phyloP scores from a whole-genome alignment of 2,329 filamentous ascomycete genomes.

The Trichoderma atroviride region DNA sequence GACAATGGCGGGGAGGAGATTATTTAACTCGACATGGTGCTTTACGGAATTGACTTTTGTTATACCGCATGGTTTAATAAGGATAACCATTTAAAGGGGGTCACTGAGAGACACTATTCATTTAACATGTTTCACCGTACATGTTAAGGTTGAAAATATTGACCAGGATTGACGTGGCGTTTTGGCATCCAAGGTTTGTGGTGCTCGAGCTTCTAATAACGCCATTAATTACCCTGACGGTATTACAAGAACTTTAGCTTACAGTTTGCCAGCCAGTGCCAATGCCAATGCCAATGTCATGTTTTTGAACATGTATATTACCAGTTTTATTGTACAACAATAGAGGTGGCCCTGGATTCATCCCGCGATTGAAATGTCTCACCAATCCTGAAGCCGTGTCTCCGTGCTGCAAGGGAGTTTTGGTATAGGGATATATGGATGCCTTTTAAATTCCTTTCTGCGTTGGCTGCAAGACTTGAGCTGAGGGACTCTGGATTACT shows the following conservation, averaged over 20 bases:
- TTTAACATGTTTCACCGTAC: neutral
- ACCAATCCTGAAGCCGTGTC: neutral
- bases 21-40: neutral
- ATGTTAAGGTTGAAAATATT: neutral
- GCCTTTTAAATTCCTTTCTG: no score
- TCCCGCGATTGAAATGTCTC: slow-evolving; percentile 6
- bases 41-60: no score
- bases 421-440: no score
- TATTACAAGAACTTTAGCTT: neutral
- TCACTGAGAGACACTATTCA: neutral
- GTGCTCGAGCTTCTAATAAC: neutral
- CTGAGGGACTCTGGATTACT: neutral
- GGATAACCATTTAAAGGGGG: neutral
- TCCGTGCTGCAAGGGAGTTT: no score
- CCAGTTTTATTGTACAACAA: neutral
- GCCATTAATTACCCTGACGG: neutral
- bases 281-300: neutral
- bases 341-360: neutral
- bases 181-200: neutral
- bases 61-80: no score
- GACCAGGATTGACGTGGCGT: neutral
- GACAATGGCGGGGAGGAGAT: neutral
- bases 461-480: no score
- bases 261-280: neutral
- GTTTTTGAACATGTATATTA: neutral